phyloP scores from a whole-genome alignment of 257 asterid genomes.

The Solanum sejunctum region DNA sequence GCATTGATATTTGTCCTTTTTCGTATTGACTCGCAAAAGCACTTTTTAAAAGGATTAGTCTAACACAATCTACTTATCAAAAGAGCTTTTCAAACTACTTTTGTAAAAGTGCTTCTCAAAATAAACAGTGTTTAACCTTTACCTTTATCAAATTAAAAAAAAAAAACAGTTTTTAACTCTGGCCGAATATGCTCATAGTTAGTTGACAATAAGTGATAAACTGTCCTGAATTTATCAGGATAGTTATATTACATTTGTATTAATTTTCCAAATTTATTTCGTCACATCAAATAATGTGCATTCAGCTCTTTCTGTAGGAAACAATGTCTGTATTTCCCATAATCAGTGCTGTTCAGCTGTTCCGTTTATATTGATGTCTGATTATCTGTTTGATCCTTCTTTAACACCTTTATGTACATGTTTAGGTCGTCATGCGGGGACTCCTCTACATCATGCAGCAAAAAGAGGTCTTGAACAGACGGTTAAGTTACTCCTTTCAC shows the following conservation, averaged over 20 bases:
- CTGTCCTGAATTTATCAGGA: not conserved
- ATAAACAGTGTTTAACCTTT: no score
- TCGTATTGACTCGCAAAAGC: no score
- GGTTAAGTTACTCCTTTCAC: conserved; percentile 73
- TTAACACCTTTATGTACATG: not conserved
- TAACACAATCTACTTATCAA: no score
- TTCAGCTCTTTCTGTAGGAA: not conserved
- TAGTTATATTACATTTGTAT: not conserved
- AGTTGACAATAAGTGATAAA: not conserved
- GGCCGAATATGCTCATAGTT: no score
- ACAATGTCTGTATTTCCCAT: not conserved
- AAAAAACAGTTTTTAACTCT: no score
- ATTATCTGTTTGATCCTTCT: not conserved
- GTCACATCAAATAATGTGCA: not conserved
- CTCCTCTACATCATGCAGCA: conserved; percentile 97
- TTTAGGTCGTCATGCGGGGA: conserved; percentile 83
- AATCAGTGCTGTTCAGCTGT: not conserved
- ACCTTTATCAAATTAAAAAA: no score
- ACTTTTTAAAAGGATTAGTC: no score
- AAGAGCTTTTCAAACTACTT: no score
- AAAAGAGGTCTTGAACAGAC: conserved; percentile 91
- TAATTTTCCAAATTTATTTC: not conserved
- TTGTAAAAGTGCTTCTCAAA: no score
- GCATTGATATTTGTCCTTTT: no score
- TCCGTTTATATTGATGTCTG: not conserved